phyloP scores from a whole-genome alignment of 1,284 basidiomycete genomes.

The Pseudozyma pruni region DNA sequence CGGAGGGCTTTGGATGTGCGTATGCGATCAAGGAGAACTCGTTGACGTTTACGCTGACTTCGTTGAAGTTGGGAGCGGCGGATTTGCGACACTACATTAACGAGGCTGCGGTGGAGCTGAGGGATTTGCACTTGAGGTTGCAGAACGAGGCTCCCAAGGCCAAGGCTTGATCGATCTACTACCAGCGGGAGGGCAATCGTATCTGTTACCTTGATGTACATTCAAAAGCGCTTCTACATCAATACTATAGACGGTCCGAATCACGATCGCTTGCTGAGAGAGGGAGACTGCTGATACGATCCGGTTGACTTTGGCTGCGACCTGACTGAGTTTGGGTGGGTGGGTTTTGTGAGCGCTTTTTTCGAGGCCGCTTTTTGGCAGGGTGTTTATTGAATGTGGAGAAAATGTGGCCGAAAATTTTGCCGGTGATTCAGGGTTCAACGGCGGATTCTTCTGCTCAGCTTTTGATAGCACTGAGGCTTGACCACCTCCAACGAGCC shows the following conservation, averaged over 20 bases:
- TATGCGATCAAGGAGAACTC: slow-evolving; percentile 89
- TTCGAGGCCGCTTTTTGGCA: not conserved
- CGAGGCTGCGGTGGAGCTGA: slow-evolving; percentile 66
- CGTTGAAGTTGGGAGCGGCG: slow-evolving; percentile 75
- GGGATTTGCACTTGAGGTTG: slow-evolving; percentile 62
- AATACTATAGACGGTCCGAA: slow-evolving; percentile 4
- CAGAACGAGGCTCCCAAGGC: slow-evolving; percentile 40
- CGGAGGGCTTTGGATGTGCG: slow-evolving; percentile 91
- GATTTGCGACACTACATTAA: slow-evolving; percentile 68
- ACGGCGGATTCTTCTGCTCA: not conserved
- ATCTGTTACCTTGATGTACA: slow-evolving; percentile 1
- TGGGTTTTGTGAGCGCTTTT: not conserved
- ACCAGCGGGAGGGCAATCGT: not conserved
- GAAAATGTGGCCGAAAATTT: slow-evolving; percentile 14
- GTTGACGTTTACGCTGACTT: slow-evolving; percentile 93
- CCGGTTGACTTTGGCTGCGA: too few species aligned
- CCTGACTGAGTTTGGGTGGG: not conserved
- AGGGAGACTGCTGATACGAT: too few species aligned
- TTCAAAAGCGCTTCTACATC: not conserved
- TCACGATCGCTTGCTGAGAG: not conserved
- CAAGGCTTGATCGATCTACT: slow-evolving; percentile 1
- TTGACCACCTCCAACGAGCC: too few species aligned
- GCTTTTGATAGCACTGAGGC: not conserved
- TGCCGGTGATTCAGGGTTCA: slow-evolving; percentile 23
- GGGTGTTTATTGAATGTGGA: not conserved